Evolutionary conservation across 345 rosid genomes (phyloP).

Genomic region (Pugionium dolabratum): DNA sequence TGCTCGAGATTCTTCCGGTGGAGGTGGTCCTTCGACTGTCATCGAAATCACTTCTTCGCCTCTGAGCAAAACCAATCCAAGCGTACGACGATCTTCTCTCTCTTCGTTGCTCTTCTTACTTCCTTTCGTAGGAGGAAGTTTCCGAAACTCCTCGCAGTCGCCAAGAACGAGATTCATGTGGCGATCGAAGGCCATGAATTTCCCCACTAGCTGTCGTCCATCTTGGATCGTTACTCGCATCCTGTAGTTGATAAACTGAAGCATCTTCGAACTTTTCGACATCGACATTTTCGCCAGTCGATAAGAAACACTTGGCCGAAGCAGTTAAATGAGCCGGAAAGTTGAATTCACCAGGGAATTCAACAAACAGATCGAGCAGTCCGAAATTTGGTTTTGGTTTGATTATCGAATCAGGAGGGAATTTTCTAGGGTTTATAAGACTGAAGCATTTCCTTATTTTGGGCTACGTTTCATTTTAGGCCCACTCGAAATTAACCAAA

Average conservation of each 20-base stretch:
- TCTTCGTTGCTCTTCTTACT: slow-evolving; percentile 68
- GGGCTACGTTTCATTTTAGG: too few relatives aligned
- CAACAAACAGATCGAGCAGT: slow-evolving; percentile 15
- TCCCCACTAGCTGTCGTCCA: slow-evolving; percentile 93
- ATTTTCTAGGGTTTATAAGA: slow-evolving; percentile 34
- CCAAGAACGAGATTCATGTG: slow-evolving; percentile 98
- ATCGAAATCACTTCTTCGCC: slow-evolving; percentile 98
- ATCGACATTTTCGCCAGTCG: slow-evolving; percentile 66
- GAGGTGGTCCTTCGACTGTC: slow-evolving; percentile 99
- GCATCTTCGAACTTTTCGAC: slow-evolving; percentile 99
- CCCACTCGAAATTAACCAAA: too few relatives aligned
- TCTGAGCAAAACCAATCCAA: slow-evolving; percentile 89
- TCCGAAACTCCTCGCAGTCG: slow-evolving; percentile 97
- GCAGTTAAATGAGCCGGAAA: slow-evolving; percentile 15
- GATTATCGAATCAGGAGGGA: slow-evolving; percentile 1
- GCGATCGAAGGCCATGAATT: slow-evolving; percentile 99
- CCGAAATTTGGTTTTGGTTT: slow-evolving; percentile 17
- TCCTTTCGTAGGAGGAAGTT: slow-evolving; percentile 91
- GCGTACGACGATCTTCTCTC: slow-evolving; percentile 92
- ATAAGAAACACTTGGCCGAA: background rate
- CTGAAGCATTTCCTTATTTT: too few relatives aligned
- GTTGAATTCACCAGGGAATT: background rate
- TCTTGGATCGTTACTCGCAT: slow-evolving; percentile 98
- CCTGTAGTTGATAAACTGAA: slow-evolving; percentile 91
- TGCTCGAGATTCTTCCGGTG: slow-evolving; percentile 95